Evolutionary conservation across 2,329 filamentous ascomycete species (phyloP).

Genomic region (Hymenotorrendiella dingleyae): DNA sequence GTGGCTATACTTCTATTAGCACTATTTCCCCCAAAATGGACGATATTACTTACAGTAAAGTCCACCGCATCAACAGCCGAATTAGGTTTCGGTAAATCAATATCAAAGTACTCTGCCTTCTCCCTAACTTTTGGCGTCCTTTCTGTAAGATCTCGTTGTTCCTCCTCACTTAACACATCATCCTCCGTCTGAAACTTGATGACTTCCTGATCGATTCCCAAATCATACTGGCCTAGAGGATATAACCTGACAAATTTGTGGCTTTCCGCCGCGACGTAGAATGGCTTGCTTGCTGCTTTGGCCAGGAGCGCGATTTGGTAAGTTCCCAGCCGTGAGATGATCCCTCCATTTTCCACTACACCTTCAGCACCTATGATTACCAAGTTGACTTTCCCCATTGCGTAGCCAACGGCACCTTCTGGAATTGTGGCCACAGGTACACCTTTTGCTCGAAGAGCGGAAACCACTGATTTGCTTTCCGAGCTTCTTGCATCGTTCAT

Average conservation of each 20-base stretch:
- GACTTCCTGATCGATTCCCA: constrained; percentile 73
- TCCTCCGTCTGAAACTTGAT: constrained; percentile 64
- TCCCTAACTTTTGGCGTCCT: constrained; percentile 19
- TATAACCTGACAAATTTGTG: constrained; percentile 94
- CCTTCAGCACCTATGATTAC: constrained; percentile 71
- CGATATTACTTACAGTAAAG: constrained; percentile 51
- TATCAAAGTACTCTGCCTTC: constrained; percentile 23
- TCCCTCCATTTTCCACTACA: constrained; percentile 88
- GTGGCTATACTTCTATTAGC: constrained; percentile 44
- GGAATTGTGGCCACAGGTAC: constrained; percentile 80
- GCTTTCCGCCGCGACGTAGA: constrained; percentile 90
- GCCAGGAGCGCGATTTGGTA: constrained; percentile 84
- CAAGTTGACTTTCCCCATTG: constrained; percentile 66
- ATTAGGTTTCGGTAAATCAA: constrained; percentile 23
- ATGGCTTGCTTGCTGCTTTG: constrained; percentile 58
- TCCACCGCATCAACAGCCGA: constrained; percentile 52
- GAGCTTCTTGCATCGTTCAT: constrained; percentile 47
- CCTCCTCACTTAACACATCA: no score
- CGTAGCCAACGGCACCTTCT: constrained; percentile 71
- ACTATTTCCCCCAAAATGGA: neutral
- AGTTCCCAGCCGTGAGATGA: constrained; percentile 80
- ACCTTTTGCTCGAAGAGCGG: constrained; percentile 62
- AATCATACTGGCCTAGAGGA: constrained; percentile 72
- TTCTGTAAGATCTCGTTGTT: constrained; percentile 30
- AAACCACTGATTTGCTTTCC: constrained; percentile 68